phyloP scores from a whole-genome alignment of 306 rosid genomes.

The Vachellia collinsii region DNA sequence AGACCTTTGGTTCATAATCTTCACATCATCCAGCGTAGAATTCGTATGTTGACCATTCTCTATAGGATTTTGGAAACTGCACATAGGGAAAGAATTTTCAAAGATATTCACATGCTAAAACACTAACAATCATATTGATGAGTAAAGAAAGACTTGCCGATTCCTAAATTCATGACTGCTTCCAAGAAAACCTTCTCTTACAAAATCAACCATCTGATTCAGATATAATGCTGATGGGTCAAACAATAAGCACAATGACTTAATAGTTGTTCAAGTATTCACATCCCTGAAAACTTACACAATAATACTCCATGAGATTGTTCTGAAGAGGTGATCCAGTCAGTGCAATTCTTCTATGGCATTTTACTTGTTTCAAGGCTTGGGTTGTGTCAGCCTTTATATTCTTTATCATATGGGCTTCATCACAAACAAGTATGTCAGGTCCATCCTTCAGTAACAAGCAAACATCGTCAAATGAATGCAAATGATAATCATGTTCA shows the following conservation, averaged over 20 bases:
- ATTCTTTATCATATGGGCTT: constrained; percentile 96
- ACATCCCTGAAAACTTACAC: constrained; percentile 62
- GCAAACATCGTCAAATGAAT: constrained; percentile 32
- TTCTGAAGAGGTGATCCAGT: constrained; percentile 99
- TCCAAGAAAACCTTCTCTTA: constrained; percentile 98
- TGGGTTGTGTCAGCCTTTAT: constrained; percentile 89
- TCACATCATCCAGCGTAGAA: constrained; percentile 86
- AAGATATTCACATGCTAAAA: constrained; percentile 27
- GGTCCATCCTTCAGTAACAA: constrained; percentile 84
- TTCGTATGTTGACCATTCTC: constrained; percentile 98
- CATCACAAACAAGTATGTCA: constrained; percentile 97
- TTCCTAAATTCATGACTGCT: constrained; percentile 99
- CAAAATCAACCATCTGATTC: constrained; percentile 99
- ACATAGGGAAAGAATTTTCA: constrained; percentile 31
- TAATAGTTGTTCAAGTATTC: constrained; percentile 20
- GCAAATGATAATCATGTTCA: constrained; percentile 21
- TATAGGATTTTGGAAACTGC: constrained; percentile 97
- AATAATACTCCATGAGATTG: constrained; percentile 98
- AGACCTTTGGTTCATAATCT: constrained; percentile 98
- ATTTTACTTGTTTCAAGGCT: constrained; percentile 92
- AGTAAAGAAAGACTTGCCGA: constrained; percentile 66
- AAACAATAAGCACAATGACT: constrained; percentile 23
- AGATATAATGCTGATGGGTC: constrained; percentile 35
- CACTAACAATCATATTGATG: constrained; percentile 27
- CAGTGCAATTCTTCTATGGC: constrained; percentile 96